These are phyloP conservation scores for Acrocalymma vagum DNA, from an alignment of 2,329 filamentous ascomycete genomes.

Conservation along the genomic window DNA sequence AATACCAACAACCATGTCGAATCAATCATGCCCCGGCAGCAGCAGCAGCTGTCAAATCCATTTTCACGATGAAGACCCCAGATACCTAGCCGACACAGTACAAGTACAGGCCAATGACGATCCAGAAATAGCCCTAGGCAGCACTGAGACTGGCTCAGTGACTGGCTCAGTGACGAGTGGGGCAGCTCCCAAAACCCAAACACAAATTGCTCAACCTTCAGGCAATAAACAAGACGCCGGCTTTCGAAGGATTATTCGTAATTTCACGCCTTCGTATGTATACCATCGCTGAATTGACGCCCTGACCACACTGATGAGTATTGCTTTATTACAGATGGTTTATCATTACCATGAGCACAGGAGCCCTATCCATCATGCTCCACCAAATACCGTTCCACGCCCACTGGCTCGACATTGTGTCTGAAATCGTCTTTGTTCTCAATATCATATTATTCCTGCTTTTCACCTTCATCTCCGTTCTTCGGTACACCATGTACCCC, in stretches of 20 bases:
- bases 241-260: conserved; percentile 3
- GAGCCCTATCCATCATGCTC: conserved; percentile 70
- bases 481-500: conserved; percentile 70
- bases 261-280: conserved; percentile 5
- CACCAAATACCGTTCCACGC: conserved; percentile 67
- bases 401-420: conserved; percentile 56
- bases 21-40: conserved; percentile 1
- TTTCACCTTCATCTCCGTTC: conserved; percentile 60
- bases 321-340: conserved; percentile 9
- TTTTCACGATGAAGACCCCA: conserved; percentile 4
- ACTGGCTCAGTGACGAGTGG: too few relatives aligned
- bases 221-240: background rate
- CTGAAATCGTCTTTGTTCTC: conserved; percentile 60
- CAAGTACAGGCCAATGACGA: background rate
- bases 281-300: background rate
- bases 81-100: background rate
- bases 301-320: background rate
- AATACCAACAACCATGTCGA: too few relatives aligned
- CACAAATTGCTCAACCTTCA: background rate
- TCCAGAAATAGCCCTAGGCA: too few relatives aligned
- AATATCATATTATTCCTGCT: conserved; percentile 64
- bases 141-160: too few relatives aligned
- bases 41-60: conserved; percentile 2
- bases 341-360: conserved; percentile 64
- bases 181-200: too few relatives aligned